Evolutionary conservation across 1,284 basidiomycete species (phyloP).

Genomic region (Puccinia coronata): DNA sequence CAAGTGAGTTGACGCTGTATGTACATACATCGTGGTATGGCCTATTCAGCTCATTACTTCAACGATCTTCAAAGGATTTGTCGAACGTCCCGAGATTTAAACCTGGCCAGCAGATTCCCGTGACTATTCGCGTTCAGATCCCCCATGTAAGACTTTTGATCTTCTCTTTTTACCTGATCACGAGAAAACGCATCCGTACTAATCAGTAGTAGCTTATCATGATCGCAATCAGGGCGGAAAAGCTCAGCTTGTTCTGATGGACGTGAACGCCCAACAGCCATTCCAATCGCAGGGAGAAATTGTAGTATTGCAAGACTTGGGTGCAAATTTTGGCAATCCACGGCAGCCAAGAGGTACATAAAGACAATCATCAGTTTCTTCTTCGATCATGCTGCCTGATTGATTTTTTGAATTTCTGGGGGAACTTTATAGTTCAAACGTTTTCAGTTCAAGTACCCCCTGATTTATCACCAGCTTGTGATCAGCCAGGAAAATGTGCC

Average conservation of each 20-base stretch:
- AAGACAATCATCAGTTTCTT: not conserved
- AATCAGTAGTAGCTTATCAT: not conserved
- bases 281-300: not conserved
- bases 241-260: constrained; percentile 8
- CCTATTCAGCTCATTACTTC: not conserved
- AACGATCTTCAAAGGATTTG: not conserved
- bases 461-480: not conserved
- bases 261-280: not conserved
- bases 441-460: not conserved
- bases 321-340: not conserved
- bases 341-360: not conserved
- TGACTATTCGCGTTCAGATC: not conserved
- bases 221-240: not conserved
- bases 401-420: not conserved
- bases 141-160: not conserved
- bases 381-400: not conserved
- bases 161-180: not conserved
- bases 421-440: not conserved
- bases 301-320: not conserved
- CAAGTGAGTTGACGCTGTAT: not conserved
- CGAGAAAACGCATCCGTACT: not conserved
- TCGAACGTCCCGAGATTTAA: not conserved
- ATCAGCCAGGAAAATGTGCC: not conserved
- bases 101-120: not conserved
- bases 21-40: not conserved